These are phyloP conservation scores for Pilasporangium apinafurcum DNA, from an alignment of 352 stramenopile genomes.

Conservation along the genomic window DNA sequence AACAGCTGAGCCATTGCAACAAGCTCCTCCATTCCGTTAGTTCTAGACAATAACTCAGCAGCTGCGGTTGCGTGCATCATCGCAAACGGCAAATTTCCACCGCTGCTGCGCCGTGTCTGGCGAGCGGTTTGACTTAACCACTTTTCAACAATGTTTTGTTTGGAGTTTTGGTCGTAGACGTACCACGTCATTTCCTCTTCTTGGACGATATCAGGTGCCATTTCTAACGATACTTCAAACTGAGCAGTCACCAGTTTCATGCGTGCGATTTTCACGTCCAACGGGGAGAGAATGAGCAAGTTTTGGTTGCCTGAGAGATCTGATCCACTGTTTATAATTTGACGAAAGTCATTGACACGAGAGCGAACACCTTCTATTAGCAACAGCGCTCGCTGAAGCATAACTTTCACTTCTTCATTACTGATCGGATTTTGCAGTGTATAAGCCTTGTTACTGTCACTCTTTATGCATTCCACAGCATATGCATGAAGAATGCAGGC, in stretches of 20 bases:
- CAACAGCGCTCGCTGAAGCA: not conserved
- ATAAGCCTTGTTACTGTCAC: too few species aligned
- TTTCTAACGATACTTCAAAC: slow-evolving; percentile 26
- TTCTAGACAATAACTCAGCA: slow-evolving; percentile 6
- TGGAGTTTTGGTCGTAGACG: slow-evolving; percentile 30
- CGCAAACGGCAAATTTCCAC: slow-evolving; percentile 17
- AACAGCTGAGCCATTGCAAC: slow-evolving; percentile 16
- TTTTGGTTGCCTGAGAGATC: too few species aligned
- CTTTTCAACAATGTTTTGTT: slow-evolving; percentile 54
- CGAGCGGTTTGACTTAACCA: slow-evolving; percentile 52
- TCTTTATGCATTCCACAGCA: too few species aligned
- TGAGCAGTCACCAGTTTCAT: slow-evolving; percentile 29
- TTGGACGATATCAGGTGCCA: slow-evolving; percentile 15
- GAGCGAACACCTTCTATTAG: not conserved
- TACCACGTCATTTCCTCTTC: slow-evolving; percentile 71
- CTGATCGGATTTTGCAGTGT: too few species aligned
- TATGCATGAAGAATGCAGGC: too few species aligned
- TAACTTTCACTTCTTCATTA: not conserved
- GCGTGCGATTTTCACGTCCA: slow-evolving; percentile 22
- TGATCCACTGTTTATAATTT: too few species aligned
- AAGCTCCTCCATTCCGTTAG: slow-evolving; percentile 10
- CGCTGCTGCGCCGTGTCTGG: slow-evolving; percentile 2
- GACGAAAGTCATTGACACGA: slow-evolving; percentile 1
- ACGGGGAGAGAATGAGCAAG: too few species aligned
- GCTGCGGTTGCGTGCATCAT: slow-evolving; percentile 20